A percentile compares a stretch with the other conserved stretches of the same genome.
Evolutionary conservation across 1,139 yeast genomes (phyloP).

Genomic region (Kurtzmaniella quercitrusa): DNA sequence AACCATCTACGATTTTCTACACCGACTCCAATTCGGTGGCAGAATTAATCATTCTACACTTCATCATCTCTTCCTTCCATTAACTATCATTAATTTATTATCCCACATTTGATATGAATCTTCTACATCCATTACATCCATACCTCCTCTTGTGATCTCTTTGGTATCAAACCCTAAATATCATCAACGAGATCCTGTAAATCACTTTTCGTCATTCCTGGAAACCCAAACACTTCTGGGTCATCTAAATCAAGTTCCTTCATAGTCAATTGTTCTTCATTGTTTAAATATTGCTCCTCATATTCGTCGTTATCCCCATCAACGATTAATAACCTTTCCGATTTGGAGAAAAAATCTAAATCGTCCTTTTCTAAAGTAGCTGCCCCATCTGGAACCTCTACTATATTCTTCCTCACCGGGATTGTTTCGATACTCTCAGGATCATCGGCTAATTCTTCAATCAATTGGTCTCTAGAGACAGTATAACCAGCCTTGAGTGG

Average conservation of each 20-base stretch:
- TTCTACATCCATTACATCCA: no score
- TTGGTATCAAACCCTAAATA: neutral
- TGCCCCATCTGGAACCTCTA: slow-evolving; percentile 25
- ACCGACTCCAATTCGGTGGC: no score
- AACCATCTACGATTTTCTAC: no score
- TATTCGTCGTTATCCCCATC: slow-evolving; percentile 10
- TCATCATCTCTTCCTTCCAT: neutral
- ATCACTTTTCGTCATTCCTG: slow-evolving; percentile 14
- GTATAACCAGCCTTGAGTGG: slow-evolving; percentile 3
- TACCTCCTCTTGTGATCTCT: no score
- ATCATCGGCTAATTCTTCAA: slow-evolving; percentile 20
- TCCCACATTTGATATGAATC: no score
- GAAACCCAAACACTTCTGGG: slow-evolving; percentile 9
- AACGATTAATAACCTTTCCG: slow-evolving; percentile 1
- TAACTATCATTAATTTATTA: neutral
- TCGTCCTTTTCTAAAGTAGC: slow-evolving; percentile 20
- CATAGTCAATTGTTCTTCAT: slow-evolving; percentile 11
- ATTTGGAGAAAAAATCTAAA: slow-evolving; percentile 20
- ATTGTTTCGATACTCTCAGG: slow-evolving; percentile 36
- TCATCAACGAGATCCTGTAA: neutral
- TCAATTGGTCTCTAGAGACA: neutral
- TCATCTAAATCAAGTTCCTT: slow-evolving; percentile 9
- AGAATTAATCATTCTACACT: no score
- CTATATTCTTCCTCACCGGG: slow-evolving; percentile 19
- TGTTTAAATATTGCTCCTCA: slow-evolving; percentile 10